Conservation (phyloP, 345 rosid species). For the sweet orange (Citrus sinensis) region DNA sequence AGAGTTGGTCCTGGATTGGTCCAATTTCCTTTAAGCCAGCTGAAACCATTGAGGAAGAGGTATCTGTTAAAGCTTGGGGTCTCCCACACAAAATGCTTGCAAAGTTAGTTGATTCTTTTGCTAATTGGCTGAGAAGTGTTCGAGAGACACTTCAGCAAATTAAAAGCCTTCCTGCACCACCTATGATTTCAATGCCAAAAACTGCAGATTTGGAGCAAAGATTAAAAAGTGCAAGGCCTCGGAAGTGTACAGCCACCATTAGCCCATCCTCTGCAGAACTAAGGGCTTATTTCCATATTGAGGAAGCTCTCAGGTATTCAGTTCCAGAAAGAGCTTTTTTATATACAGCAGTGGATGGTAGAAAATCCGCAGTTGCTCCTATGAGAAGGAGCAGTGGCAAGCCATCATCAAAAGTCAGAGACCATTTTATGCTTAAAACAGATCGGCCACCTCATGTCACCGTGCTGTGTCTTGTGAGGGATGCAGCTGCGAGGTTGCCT, state of each 20-base stretch:
- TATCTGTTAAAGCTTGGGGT: constrained; percentile 92
- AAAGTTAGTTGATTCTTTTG: constrained; percentile 91
- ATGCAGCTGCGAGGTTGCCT: constrained; percentile 96
- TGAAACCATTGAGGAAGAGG: constrained; percentile 62
- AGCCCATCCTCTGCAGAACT: constrained; percentile 77
- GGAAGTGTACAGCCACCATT: constrained; percentile 88
- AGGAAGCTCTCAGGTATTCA: constrained; percentile 86
- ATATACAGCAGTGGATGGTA: constrained; percentile 98
- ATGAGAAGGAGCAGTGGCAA: constrained; percentile 98
- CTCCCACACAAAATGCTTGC: constrained; percentile 85
- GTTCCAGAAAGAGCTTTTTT: constrained; percentile 98
- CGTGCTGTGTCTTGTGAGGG: constrained; percentile 93
- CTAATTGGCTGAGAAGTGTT: constrained; percentile 91
- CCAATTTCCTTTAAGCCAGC: constrained; percentile 48
- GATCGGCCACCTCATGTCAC: constrained; percentile 99
- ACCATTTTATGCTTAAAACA: constrained; percentile 97
- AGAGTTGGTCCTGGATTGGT: constrained; percentile 93
- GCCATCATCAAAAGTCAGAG: constrained; percentile 98
- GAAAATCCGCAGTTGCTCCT: constrained; percentile 92
- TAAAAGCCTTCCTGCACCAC: constrained; percentile 94
- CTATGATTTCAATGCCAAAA: constrained; percentile 47
- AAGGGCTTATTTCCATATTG: constrained; percentile 81
- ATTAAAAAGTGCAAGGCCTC: constrained; percentile 92
- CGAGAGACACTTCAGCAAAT: constrained; percentile 90
- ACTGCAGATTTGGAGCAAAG: constrained; percentile 61